Base-by-base conservation (phyloP, 1,284 basidiomycete genomes). In the Golubevia sp. region DNA sequence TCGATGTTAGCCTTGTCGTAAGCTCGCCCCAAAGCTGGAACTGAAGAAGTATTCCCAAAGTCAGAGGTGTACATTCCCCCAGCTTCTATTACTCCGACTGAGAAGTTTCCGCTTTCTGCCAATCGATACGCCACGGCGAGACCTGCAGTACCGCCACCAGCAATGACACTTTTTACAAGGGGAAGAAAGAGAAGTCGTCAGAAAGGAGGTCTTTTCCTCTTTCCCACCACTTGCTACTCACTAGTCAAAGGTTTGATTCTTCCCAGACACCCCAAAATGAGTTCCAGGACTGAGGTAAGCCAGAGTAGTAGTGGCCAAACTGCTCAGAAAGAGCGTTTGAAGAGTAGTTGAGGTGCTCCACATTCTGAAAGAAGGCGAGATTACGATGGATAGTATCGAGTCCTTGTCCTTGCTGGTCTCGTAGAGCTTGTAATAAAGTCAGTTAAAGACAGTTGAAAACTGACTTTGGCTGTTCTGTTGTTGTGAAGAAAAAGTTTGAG, bases 1-100 rank as follows among this genome's bases (percentile, higher is more conserved):
- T 44, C 38, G 18, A 44, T 44, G 18, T 18, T 44, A 13, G 38
- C 38, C 11, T 8, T 13, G 18, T 44, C 38, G 18, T 44, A 44
- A 8, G 38, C 38, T 44, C 38, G 11, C 11, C 38, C 38, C 18
- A 44, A 44, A 44, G 38, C 38, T 13, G 38, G 38, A 8, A 44
- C 38, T 18, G 38, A 44, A 44, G 13, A 13, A 18, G 38, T 13
- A 18, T 44, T 44, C 18, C 38, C 38, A 18, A 13, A 44, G 38
- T 44, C 38, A 13, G 18, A 8, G 18, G 38, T 44, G 18, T 44
- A 44, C 11, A 13, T 18, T 44, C 38, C 38, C 18, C 74, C 74
- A 15, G 74, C 74, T 63, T 77, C 74, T 55, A 77, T 62, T 6
- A 77, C 68, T 64, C 73, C 74, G 51, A 77, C 74, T 34, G 60